Evolutionary conservation across 1,284 basidiomycete species (phyloP), one percentile per base, ranked within the genome.

Genomic region (Moesziomyces globuligerus): DNA sequence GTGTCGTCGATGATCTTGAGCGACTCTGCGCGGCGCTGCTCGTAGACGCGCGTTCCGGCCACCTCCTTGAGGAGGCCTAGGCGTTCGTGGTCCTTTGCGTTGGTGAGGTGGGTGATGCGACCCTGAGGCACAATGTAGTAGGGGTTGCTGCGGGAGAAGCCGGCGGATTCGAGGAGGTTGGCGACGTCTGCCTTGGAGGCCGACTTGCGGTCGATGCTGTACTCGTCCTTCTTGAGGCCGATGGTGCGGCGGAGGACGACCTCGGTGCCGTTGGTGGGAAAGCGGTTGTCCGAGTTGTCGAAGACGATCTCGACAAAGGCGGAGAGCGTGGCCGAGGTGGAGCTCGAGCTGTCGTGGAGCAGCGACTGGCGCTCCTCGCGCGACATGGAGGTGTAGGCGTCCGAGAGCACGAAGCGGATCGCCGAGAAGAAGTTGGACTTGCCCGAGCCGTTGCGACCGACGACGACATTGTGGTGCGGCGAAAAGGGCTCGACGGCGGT

Each of bases 51-150:
- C 0, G 96, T 98, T 1, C 96, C 96, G 0, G 96, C 96, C 0
- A 99, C 95, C 83, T 99, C 96, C 81, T 99, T 98, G 47, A 99
- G 86, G 17, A 98, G 86, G 1, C 91, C 89, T 4, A 99, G 87
- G 2, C 96, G 89, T 82, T 99, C 95, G 65, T 90, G 89, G 79
- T 99, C 96, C 83, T 96, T 96, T 36, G 95, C 94, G 74, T 98
- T 98, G 7, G 96, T 98, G 17, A 99, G 86, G 28, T 92, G 90
- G 0, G 95, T 98, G 77, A 99, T 98, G 90, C 95, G 86, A 59
- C 95, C 95, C 85, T 98, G 95, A 0, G 95, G 95, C 0, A 98
- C 95, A 69, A 99, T 99, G 81, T 98, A 99, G 84, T 98, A 99
- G 0, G 96, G 96, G 78, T 98, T 98, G 34, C 91, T 91, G 81